A percentile compares a stretch with the other conserved stretches of the same genome.
These are phyloP conservation scores for Zymoseptoria brevis DNA, from an alignment of 2,329 filamentous ascomycete genomes.

Conservation along the genomic window DNA sequence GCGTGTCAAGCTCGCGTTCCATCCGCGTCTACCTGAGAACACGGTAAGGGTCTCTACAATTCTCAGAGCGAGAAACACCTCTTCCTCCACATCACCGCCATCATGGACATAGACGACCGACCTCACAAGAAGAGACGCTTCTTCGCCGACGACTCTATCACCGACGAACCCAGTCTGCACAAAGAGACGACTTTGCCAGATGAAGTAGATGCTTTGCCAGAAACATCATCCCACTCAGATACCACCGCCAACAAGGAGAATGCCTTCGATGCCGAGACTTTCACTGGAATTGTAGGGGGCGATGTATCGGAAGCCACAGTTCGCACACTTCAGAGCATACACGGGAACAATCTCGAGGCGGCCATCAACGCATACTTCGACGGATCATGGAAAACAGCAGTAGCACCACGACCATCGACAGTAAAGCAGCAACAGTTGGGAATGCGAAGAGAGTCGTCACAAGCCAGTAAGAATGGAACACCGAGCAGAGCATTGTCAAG, in stretches of 20 bases:
- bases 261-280: conserved; percentile 48
- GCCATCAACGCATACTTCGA: conserved; percentile 60
- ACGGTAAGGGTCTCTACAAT: not conserved
- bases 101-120: conserved; percentile 40
- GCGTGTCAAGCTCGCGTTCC: not conserved
- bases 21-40: not conserved
- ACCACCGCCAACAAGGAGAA: conserved; percentile 13
- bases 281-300: conserved; percentile 52
- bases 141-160: conserved; percentile 46
- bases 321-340: conserved; percentile 41
- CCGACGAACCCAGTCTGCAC: conserved; percentile 20
- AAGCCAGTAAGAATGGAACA: conserved; percentile 2
- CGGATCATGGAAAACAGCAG: conserved; percentile 48
- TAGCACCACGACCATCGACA: not conserved
- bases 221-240: conserved; percentile 6
- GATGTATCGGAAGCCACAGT: conserved; percentile 39
- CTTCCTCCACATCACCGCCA: not conserved
- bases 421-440: conserved; percentile 7
- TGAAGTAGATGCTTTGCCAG: conserved; percentile 26
- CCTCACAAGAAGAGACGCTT: conserved; percentile 57
- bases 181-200: conserved; percentile 28
- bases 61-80: not conserved
- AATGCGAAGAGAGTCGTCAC: conserved; percentile 1
- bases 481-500: conserved; percentile 1
- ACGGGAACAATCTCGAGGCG: conserved; percentile 49